phyloP scores from a whole-genome alignment of 495 filamentous ascomycete genomes.

The Glutinoglossum americanum region DNA sequence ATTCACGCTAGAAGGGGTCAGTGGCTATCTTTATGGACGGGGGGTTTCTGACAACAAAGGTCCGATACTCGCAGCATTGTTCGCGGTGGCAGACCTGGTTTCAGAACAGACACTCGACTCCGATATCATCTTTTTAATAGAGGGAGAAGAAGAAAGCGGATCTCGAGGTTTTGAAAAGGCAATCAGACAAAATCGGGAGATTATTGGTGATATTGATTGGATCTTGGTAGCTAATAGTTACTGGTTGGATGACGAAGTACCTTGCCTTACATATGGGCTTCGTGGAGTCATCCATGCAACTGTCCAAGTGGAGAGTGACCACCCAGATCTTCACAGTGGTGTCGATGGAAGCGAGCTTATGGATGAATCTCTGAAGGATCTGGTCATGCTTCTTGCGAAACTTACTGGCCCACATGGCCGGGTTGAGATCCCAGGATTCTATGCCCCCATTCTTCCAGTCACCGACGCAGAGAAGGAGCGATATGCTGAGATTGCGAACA shows the following conservation, averaged over 20 bases:
- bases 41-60: conserved; percentile 96
- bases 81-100: conserved; percentile 71
- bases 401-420: conserved; percentile 48
- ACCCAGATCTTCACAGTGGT: conserved; percentile 82
- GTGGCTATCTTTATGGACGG: conserved; percentile 91
- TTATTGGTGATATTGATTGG: conserved; percentile 80
- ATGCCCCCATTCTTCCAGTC: conserved; percentile 56
- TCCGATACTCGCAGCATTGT: conserved; percentile 76
- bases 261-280: conserved; percentile 85
- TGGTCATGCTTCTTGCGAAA: conserved; percentile 57
- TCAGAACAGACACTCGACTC: conserved; percentile 56
- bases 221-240: conserved; percentile 92
- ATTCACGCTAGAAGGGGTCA: conserved; percentile 61
- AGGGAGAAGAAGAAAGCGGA: conserved; percentile 92
- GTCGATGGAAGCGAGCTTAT: conserved; percentile 80
- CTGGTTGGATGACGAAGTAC: conserved; percentile 89
- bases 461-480: conserved; percentile 55
- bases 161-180: conserved; percentile 72
- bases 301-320: conserved; percentile 60
- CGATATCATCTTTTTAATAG: conserved; percentile 82
- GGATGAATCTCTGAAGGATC: conserved; percentile 76
- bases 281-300: conserved; percentile 91
- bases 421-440: conserved; percentile 54
- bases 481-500: conserved; percentile 63
- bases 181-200: conserved; percentile 51